These are phyloP conservation scores for Zygosaccharomyces pseudobailii DNA, from an alignment of 1,139 yeast genomes.

Conservation along the genomic window DNA sequence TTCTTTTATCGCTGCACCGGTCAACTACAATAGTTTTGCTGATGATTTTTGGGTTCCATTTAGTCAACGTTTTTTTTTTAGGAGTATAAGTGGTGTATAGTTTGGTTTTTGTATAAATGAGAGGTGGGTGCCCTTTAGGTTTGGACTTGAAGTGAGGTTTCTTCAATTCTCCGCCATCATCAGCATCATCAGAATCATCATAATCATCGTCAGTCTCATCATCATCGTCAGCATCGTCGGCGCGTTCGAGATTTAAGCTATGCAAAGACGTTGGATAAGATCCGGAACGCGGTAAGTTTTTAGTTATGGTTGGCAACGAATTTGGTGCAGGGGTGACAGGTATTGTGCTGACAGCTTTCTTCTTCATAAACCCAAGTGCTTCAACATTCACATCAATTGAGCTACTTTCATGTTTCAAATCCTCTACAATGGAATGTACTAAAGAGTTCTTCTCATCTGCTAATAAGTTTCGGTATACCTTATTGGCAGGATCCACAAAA, in stretches of 20 bases:
- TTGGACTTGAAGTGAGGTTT: not conserved
- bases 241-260: too few species aligned
- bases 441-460: slow-evolving; percentile 11
- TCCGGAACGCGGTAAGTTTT: not conserved
- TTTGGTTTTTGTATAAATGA: slow-evolving; percentile 10
- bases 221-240: slow-evolving; percentile 7
- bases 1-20: slow-evolving; percentile 4
- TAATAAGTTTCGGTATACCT: slow-evolving; percentile 12
- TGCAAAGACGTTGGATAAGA: too few species aligned
- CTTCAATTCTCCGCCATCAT: slow-evolving; percentile 1
- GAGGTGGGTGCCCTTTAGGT: slow-evolving; percentile 1
- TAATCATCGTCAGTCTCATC: slow-evolving; percentile 1
- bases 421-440: not conserved
- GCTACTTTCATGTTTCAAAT: not conserved
- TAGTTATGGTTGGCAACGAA: not conserved
- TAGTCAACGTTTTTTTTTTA: slow-evolving; percentile 8
- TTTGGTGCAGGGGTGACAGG: not conserved
- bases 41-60: slow-evolving; percentile 12
- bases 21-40: slow-evolving; percentile 9
- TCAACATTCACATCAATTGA: not conserved
- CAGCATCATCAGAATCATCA: not conserved
- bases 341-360: not conserved
- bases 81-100: slow-evolving; percentile 12
- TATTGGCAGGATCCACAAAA: slow-evolving; percentile 6
- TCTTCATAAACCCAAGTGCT: not conserved